These are phyloP conservation scores for Neurospora sp. DNA, from an alignment of 495 filamentous ascomycete genomes.

Conservation along the genomic window DNA sequence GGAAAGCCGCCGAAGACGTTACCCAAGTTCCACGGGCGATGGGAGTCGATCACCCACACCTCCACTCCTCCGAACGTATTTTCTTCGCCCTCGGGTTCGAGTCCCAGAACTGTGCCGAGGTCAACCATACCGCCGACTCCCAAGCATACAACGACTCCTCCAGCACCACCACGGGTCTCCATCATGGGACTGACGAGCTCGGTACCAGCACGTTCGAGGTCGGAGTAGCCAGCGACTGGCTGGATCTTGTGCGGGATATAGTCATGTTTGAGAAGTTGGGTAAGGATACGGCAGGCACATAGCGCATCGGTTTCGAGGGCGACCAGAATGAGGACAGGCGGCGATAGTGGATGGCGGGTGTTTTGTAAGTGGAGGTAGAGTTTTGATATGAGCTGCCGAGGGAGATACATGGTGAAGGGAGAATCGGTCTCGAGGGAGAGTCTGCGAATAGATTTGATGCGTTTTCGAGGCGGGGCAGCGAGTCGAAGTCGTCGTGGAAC, in stretches of 20 bases:
- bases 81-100: slow-evolving; percentile 50
- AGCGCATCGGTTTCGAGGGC: slow-evolving; percentile 92
- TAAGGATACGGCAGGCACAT: slow-evolving; percentile 90
- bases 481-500: neutral
- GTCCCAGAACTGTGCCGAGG: slow-evolving; percentile 58
- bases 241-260: slow-evolving; percentile 98
- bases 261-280: slow-evolving; percentile 83
- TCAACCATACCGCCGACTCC: slow-evolving; percentile 89
- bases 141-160: slow-evolving; percentile 82
- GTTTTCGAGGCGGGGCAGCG: slow-evolving; percentile 15
- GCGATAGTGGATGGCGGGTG: slow-evolving; percentile 71
- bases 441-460: neutral
- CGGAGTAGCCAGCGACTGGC: slow-evolving; percentile 84
- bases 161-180: slow-evolving; percentile 64
- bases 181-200: slow-evolving; percentile 76
- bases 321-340: slow-evolving; percentile 85
- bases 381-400: slow-evolving; percentile 75
- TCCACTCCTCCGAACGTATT: slow-evolving; percentile 63
- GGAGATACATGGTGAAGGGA: slow-evolving; percentile 73
- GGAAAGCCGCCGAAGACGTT: slow-evolving; percentile 80
- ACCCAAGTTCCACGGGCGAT: slow-evolving; percentile 86
- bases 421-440: neutral
- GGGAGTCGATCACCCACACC: slow-evolving; percentile 87
- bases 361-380: slow-evolving; percentile 80
- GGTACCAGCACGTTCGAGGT: slow-evolving; percentile 66